Conservation (phyloP, 495 filamentous ascomycete genomes). For the Alectoria sarmentosa region DNA sequence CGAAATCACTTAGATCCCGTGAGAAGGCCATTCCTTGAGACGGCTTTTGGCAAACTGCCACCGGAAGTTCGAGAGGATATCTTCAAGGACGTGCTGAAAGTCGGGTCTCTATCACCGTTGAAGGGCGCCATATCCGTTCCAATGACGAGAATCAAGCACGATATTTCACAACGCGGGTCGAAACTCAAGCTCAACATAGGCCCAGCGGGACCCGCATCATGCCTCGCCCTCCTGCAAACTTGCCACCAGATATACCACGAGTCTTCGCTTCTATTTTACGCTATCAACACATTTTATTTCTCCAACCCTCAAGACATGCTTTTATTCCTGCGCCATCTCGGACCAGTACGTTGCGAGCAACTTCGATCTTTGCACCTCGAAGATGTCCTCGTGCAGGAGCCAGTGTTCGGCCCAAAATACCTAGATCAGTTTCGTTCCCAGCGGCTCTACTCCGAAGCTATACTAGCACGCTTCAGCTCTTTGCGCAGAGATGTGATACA, state of each 20-base stretch:
- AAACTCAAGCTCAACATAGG: neutral
- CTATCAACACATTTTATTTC: neutral
- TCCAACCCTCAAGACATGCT: neutral
- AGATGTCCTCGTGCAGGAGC: neutral
- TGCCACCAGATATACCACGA: neutral
- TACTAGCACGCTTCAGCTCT: neutral
- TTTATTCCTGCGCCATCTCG: neutral
- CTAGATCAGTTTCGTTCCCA: neutral
- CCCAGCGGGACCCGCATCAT: neutral
- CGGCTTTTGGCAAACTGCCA: neutral
- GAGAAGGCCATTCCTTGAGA: neutral
- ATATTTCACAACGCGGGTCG: neutral
- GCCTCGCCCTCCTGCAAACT: neutral
- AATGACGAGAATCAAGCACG: neutral
- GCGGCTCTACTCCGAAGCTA: neutral
- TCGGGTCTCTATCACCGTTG: neutral
- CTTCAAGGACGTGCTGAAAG: neutral
- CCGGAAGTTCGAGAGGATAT: neutral
- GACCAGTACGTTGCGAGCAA: neutral
- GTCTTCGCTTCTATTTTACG: neutral
- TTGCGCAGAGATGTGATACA: neutral
- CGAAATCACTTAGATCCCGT: too few relatives aligned
- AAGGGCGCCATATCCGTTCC: neutral
- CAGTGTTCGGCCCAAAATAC: neutral
- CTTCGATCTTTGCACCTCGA: neutral